phyloP scores from a whole-genome alignment of 177 flowering plant species.

The Vitis hybrid region DNA sequence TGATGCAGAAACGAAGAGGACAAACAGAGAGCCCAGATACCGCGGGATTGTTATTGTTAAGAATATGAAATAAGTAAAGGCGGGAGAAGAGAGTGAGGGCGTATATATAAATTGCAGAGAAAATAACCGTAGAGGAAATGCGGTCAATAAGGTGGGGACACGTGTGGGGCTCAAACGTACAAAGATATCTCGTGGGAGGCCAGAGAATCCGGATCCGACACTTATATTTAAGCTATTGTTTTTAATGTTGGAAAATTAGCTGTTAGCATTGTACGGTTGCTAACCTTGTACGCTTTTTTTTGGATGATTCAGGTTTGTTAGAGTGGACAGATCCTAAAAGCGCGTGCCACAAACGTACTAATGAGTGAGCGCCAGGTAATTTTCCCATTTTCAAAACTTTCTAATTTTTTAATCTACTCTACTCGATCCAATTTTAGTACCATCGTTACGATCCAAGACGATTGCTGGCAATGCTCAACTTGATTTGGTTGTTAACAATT shows the following conservation, averaged over 20 bases:
- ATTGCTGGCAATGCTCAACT: too few relatives aligned
- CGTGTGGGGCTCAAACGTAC: slow-evolving; percentile 2
- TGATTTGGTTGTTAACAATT: too few relatives aligned
- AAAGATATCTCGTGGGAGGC: slow-evolving; percentile 1
- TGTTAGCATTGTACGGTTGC: neutral
- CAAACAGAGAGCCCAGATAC: too few relatives aligned
- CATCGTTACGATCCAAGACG: too few relatives aligned
- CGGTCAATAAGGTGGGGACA: slow-evolving; percentile 2
- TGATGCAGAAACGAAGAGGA: neutral
- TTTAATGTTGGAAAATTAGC: neutral
- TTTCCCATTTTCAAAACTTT: too few relatives aligned
- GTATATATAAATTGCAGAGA: slow-evolving; percentile 1
- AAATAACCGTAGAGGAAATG: neutral
- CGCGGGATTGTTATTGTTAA: neutral
- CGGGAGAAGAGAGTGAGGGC: slow-evolving; percentile 17
- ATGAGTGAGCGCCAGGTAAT: too few relatives aligned
- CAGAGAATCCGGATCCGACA: neutral
- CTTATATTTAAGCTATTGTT: neutral
- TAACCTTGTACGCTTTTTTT: too few relatives aligned
- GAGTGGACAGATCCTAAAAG: too few relatives aligned
- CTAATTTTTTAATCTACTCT: too few relatives aligned
- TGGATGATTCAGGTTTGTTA: too few relatives aligned
- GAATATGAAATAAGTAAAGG: slow-evolving; percentile 2
- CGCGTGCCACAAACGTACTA: too few relatives aligned
- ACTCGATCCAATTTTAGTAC: too few relatives aligned